Conservation (phyloP, 306 rosid species). For the Rosa chinensis region DNA sequence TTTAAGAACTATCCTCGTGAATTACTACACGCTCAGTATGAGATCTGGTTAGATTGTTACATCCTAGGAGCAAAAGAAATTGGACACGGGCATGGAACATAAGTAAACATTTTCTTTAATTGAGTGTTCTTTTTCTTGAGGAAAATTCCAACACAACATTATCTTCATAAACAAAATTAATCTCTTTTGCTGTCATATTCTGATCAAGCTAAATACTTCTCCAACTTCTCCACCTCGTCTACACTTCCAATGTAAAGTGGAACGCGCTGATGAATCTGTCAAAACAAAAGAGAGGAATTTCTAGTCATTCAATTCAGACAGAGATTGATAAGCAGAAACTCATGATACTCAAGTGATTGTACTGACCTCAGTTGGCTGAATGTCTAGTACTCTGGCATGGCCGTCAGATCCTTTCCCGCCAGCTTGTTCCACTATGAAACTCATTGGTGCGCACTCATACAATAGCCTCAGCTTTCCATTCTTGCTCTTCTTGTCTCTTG, state of each 20-base stretch:
- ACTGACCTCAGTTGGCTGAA: slow-evolving; percentile 77
- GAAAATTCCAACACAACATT: slow-evolving; percentile 15
- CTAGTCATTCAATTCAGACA: slow-evolving; percentile 7
- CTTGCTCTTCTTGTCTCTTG: slow-evolving; percentile 92
- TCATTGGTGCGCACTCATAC: slow-evolving; percentile 99
- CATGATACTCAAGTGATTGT: neutral
- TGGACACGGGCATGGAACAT: neutral
- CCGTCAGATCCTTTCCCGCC: slow-evolving; percentile 99
- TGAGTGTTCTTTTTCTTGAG: slow-evolving; percentile 22
- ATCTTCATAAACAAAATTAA: slow-evolving; percentile 27
- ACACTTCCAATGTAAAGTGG: slow-evolving; percentile 87
- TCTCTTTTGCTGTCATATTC: slow-evolving; percentile 19
- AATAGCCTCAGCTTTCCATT: slow-evolving; percentile 94
- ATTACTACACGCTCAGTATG: neutral
- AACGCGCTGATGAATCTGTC: slow-evolving; percentile 93
- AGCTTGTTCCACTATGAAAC: slow-evolving; percentile 94
- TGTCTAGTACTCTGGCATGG: slow-evolving; percentile 79
- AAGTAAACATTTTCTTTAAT: slow-evolving; percentile 9
- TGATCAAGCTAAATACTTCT: slow-evolving; percentile 73
- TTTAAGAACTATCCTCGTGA: neutral
- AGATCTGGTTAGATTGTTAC: neutral
- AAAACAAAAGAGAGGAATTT: slow-evolving; percentile 7
- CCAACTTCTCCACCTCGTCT: slow-evolving; percentile 92
- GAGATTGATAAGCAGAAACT: neutral
- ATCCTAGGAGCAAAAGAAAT: slow-evolving; percentile 7